Evolutionary conservation across 257 asterid species (phyloP), one percentile per base, ranked within the genome.

Genomic region (Nicotiana benthamiana): DNA sequence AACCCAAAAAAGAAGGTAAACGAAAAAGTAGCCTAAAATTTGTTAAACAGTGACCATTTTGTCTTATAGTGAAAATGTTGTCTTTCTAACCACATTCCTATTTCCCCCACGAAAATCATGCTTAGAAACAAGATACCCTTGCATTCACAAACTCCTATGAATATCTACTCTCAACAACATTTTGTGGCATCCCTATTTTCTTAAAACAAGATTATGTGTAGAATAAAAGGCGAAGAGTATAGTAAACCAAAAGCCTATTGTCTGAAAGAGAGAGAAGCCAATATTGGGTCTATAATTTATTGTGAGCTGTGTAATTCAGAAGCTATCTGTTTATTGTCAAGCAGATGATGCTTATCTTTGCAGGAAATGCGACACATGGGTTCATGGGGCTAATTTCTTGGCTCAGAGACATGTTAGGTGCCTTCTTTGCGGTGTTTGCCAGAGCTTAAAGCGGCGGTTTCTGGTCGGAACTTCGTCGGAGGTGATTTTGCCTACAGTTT

Each of bases 341-440:
- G 90, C 92, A 7, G 92, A 89, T 75, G 81, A 80, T 70, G 92
- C 92, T 5, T 87, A 84, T 81, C 84, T 89, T 28, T 89, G 92
- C 85, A 51, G 75, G 81, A 84, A 89, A 84, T 89, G 92, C 57
- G 92, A 89, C 53, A 64, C 48, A 24, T 79, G 81, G 88, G 90
- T 89, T 17, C 90, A 87, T 30, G 82, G 81, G 15, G 90, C 92
- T 5, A 89, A 89, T 75, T 85, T 89, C 80, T 80, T 89, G 76
- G 90, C 90, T 9, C 82, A 74, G 52, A 84, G 90, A 77, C 90
- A 87, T 40, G 80, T 89, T 10, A 66, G 90, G 36, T 85, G 88
- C 86, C 82, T 89, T 32, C 84, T 85, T 22, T 87, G 92, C 66
- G 12, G 64, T 13, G 78, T 79, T 2, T 87, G 90, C 53, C 66